These are phyloP conservation scores for Primulina eburnea DNA, from an alignment of 257 asterid species.

Conservation along the genomic window DNA sequence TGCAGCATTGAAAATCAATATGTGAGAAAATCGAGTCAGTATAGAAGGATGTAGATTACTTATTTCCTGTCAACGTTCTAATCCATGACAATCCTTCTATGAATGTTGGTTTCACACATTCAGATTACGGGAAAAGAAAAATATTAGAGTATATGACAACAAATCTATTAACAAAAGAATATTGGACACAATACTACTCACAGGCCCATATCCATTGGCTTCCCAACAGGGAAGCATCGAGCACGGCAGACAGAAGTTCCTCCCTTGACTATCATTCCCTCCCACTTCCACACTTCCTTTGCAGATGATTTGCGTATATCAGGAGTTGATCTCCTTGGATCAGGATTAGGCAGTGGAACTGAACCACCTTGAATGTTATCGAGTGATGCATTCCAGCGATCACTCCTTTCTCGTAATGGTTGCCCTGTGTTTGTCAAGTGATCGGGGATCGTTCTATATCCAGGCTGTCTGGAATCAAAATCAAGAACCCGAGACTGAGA, in stretches of 20 bases:
- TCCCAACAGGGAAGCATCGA: conserved; percentile 97
- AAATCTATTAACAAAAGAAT: neutral
- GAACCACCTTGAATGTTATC: conserved; percentile 48
- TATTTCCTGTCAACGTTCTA: neutral
- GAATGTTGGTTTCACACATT: too few relatives aligned
- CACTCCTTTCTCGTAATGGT: conserved; percentile 47
- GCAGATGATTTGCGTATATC: conserved; percentile 44
- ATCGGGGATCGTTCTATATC: conserved; percentile 45
- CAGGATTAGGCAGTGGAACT: conserved; percentile 39
- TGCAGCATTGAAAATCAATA: conserved; percentile 36
- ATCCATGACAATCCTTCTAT: too few relatives aligned
- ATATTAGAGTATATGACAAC: neutral
- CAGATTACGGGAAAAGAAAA: conserved; percentile 8
- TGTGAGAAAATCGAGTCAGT: conserved; percentile 21
- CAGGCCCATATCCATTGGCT: conserved; percentile 71
- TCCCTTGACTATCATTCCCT: conserved; percentile 88
- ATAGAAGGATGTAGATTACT: neutral
- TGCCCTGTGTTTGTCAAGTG: conserved; percentile 35
- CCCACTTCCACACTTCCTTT: conserved; percentile 92
- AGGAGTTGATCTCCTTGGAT: conserved; percentile 47
- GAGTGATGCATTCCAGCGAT: conserved; percentile 43
- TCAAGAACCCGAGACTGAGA: conserved; percentile 40
- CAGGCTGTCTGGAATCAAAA: conserved; percentile 51
- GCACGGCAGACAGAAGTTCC: conserved; percentile 84
- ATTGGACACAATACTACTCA: conserved; percentile 43